Evolutionary conservation across 1,284 basidiomycete species (phyloP), one percentile per base, ranked within the genome.

Genomic region (Fomitopsis schrenkii): DNA sequence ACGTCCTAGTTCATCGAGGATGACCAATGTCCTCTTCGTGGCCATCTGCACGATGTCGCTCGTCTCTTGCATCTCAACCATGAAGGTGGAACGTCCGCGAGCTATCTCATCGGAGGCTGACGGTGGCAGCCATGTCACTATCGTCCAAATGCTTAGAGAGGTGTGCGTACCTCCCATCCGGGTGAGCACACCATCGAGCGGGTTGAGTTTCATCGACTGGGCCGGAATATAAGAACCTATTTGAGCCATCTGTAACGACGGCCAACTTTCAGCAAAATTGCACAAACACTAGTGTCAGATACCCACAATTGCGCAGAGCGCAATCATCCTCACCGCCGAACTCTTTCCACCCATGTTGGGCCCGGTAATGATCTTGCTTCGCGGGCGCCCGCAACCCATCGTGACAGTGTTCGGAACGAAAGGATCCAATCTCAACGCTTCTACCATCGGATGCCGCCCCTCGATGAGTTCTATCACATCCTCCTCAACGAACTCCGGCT

Each of bases 41-140:
- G 91, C 89, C 15, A 84, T 80, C 44, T 85, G 82, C 17, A 98
- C 75, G 60, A 98, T 96, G 65, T 97, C 93, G 67, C 90, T 91
- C 0, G 96, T 98, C 74, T 98, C 96, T 8, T 88, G 83, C 79
- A 98, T 90, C 76, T 99, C 97, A 0, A 97, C 92, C 94, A 97
- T 95, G 70, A 96, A 97, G 0, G 95, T 98, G 1, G 92, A 94
- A 26, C 93, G 86, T 0, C 94, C 94, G 40, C 89, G 80, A 1
- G 87, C 84, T 38, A 98, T 75, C 64, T 96, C 92, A 71, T 98
- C 96, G 5, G 87, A 90, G 0, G 95, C 95, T 91, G 62, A 46
- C 30, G 28, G 41, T 22, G 14, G 17, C 22, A 41, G 14, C 36
- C 26, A 33, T 42, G 35, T 15, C 14, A 50, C 22, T 12, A 26